A percentile compares a stretch with the other conserved stretches of the same genome.
Conservation (phyloP, 805 yeast species). For the Yarrowia sp. region DNA sequence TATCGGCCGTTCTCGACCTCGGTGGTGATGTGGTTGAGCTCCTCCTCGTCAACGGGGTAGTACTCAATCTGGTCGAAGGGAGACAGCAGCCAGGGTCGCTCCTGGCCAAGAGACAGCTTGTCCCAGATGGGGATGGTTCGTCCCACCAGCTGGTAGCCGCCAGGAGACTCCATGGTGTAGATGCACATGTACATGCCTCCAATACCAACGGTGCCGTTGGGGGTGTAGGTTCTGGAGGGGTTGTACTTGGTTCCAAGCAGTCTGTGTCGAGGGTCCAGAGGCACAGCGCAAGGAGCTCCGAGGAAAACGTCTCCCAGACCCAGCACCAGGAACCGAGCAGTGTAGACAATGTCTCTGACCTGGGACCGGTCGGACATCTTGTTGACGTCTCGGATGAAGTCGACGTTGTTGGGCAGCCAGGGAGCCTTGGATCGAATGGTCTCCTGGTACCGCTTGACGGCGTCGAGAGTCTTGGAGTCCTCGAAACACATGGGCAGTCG, state of each 20-base stretch:
- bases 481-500: slow-evolving; percentile 96
- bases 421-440: slow-evolving; percentile 94
- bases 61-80: slow-evolving; percentile 96
- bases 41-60: slow-evolving; percentile 88
- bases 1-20: slow-evolving; percentile 83
- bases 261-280: slow-evolving; percentile 95
- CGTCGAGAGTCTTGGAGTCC: slow-evolving; percentile 85
- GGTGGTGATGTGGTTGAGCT: slow-evolving; percentile 72
- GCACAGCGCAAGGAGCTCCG: slow-evolving; percentile 99
- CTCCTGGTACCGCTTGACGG: slow-evolving; percentile 89
- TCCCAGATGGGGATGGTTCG: slow-evolving; percentile 99
- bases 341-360: slow-evolving; percentile 82
- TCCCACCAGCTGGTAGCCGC: slow-evolving; percentile 97
- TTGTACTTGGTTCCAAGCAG: slow-evolving; percentile 92
- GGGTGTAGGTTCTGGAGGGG: slow-evolving; percentile 95
- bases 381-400: slow-evolving; percentile 88
- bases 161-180: slow-evolving; percentile 97
- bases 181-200: slow-evolving; percentile 99
- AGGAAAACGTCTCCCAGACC: slow-evolving; percentile 97
- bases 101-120: slow-evolving; percentile 75
- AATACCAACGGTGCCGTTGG: slow-evolving; percentile 96
- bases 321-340: slow-evolving; percentile 88
- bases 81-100: slow-evolving; percentile 85
- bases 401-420: slow-evolving; percentile 98
- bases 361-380: slow-evolving; percentile 71